Percentiles rank a stretch among this genome's conserved stretches.
These are phyloP conservation scores for Umbilicaria muhlenbergii DNA, from an alignment of 495 filamentous ascomycete species.

Conservation along the genomic window DNA sequence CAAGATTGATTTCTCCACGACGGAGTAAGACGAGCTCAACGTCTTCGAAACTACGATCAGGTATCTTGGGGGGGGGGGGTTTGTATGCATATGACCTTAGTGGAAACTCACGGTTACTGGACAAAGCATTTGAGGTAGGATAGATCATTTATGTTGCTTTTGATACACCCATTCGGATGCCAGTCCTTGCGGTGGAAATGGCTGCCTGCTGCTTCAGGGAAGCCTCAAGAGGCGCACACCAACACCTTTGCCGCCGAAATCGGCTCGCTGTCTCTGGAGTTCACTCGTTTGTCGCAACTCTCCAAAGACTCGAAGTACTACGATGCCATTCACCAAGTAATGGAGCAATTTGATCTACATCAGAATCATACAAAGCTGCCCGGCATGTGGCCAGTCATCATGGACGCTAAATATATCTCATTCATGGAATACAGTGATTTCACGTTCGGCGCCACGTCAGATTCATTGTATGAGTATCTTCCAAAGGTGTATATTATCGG, in stretches of 20 bases:
- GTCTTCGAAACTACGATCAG: slow-evolving; percentile 35
- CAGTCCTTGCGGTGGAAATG: slow-evolving; percentile 19
- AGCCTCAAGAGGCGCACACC: slow-evolving; percentile 14
- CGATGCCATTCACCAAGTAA: slow-evolving; percentile 6
- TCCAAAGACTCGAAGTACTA: slow-evolving; percentile 5
- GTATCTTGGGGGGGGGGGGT: slow-evolving; percentile 34
- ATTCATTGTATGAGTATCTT: slow-evolving; percentile 22
- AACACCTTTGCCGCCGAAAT: slow-evolving; percentile 7
- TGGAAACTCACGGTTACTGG: slow-evolving; percentile 15
- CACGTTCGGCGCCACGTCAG: slow-evolving; percentile 17
- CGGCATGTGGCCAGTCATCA: slow-evolving; percentile 19
- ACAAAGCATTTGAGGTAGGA: slow-evolving; percentile 20
- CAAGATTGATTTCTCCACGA: slow-evolving; percentile 61
- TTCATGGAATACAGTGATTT: slow-evolving; percentile 9
- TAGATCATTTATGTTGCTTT: slow-evolving; percentile 25
- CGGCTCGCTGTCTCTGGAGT: slow-evolving; percentile 7
- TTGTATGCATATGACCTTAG: slow-evolving; percentile 35
- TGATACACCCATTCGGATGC: slow-evolving; percentile 25
- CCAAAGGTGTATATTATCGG: slow-evolving; percentile 9
- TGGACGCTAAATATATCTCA: slow-evolving; percentile 13
- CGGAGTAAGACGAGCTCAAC: slow-evolving; percentile 17
- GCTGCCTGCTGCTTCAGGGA: slow-evolving; percentile 15
- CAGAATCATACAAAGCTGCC: slow-evolving; percentile 10
- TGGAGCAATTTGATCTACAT: slow-evolving; percentile 4
- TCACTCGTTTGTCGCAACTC: slow-evolving; percentile 6